Conservation (phyloP, 1,284 basidiomycete genomes). For the Rhizoctonia solani region DNA sequence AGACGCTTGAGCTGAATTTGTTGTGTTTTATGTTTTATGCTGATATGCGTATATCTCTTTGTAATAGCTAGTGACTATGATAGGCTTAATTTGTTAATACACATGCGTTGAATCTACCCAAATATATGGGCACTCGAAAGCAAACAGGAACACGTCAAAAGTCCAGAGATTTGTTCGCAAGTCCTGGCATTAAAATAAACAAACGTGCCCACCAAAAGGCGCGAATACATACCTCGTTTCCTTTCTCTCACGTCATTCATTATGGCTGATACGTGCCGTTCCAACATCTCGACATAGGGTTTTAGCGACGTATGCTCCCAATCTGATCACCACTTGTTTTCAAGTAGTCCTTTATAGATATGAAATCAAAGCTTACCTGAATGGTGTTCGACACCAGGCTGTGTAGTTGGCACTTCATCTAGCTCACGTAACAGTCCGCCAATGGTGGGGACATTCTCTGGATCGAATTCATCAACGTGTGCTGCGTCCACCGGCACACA, state of each 20-base stretch:
- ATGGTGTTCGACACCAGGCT: slow-evolving; percentile 51
- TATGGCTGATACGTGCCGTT: slow-evolving; percentile 64
- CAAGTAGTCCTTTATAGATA: neutral
- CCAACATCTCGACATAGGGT: slow-evolving; percentile 89
- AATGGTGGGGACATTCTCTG: slow-evolving; percentile 84
- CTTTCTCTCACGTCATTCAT: slow-evolving; percentile 47
- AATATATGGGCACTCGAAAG: neutral
- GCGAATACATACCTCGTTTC: slow-evolving; percentile 39
- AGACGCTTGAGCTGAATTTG: neutral
- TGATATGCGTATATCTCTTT: neutral
- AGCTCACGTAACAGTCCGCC: slow-evolving; percentile 81
- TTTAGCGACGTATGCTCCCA: slow-evolving; percentile 78
- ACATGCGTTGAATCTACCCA: neutral
- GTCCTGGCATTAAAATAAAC: neutral
- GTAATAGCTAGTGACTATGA: slow-evolving; percentile 14
- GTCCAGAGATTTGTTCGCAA: slow-evolving; percentile 17
- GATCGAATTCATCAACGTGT: slow-evolving; percentile 83
- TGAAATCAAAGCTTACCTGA: slow-evolving; percentile 50
- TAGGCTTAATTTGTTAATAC: slow-evolving; percentile 22
- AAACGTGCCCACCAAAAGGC: neutral
- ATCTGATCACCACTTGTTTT: slow-evolving; percentile 47
- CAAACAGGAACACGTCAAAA: neutral
- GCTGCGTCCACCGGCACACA: slow-evolving; percentile 91
- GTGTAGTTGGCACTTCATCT: slow-evolving; percentile 51
- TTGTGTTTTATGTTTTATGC: neutral